A percentile compares a stretch with the other conserved stretches of the same genome.
Evolutionary conservation across 2,329 filamentous ascomycete genomes (phyloP).

Genomic region (Ophiostoma perfectum): DNA sequence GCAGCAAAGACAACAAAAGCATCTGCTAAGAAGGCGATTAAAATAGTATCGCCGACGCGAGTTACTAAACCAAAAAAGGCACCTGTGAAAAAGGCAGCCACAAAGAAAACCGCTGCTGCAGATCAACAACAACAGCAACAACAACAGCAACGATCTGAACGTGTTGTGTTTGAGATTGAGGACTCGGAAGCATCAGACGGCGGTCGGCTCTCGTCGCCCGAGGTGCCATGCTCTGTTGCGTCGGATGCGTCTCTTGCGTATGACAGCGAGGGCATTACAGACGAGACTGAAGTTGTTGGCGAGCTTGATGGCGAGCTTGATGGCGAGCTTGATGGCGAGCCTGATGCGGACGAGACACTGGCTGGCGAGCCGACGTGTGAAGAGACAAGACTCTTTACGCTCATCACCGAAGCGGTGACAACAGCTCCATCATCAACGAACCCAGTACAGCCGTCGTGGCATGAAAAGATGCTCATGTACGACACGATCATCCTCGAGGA

Average conservation of each 20-base stretch:
- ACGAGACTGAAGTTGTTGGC: background rate
- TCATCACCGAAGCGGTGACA: constrained; percentile 52
- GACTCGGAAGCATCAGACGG: constrained; percentile 27
- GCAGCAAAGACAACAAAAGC: background rate
- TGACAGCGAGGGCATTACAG: constrained; percentile 33
- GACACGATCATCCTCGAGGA: constrained; percentile 88
- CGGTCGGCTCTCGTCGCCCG: constrained; percentile 38
- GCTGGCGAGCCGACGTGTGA: constrained; percentile 35
- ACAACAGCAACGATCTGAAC: background rate
- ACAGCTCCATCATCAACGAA: constrained; percentile 47
- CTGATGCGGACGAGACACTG: constrained; percentile 40
- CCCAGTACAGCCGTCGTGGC: constrained; percentile 60
- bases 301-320: constrained; percentile 33
- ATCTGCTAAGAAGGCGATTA: background rate
- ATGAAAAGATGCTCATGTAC: constrained; percentile 90
- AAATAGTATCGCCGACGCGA: constrained; percentile 15
- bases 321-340: constrained; percentile 32
- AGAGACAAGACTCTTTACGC: constrained; percentile 43
- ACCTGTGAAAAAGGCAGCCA: constrained; percentile 18
- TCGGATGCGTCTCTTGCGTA: constrained; percentile 27
- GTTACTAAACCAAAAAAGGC: constrained; percentile 19
- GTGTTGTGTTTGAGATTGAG: constrained; percentile 23
- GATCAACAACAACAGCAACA: background rate
- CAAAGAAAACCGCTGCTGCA: constrained; percentile 28
- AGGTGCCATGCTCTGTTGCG: background rate